A percentile compares a stretch with the other conserved stretches of the same genome.
phyloP scores from a whole-genome alignment of 2,329 filamentous ascomycete genomes.

The Sporothrix schenckii region DNA sequence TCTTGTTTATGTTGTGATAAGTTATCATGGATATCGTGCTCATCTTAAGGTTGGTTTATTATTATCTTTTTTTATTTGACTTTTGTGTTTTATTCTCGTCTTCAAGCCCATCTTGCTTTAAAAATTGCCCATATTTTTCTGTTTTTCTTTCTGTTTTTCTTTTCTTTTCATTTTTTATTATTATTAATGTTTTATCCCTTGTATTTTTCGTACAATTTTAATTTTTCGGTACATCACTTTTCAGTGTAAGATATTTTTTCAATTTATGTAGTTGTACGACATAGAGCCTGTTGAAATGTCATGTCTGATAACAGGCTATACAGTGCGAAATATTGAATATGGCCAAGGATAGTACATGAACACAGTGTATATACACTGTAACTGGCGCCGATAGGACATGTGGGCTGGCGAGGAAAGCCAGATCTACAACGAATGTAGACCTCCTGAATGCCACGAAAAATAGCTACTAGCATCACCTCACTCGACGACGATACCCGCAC shows the following conservation, averaged over 20 bases:
- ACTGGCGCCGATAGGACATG: slow-evolving; percentile 12
- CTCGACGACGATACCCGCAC: background rate
- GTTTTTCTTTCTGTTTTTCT: no score
- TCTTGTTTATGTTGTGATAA: background rate
- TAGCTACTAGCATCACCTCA: background rate
- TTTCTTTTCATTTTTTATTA: no score
- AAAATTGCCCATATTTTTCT: background rate
- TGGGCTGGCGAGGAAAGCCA: slow-evolving; percentile 28
- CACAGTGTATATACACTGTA: background rate
- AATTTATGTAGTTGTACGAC: no score
- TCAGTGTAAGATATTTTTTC: background rate
- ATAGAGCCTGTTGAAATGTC: no score
- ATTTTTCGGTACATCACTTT: background rate
- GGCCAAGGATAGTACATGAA: background rate
- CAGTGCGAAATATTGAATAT: background rate
- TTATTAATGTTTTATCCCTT: background rate
- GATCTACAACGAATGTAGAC: slow-evolving; percentile 6
- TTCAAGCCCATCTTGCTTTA: no score
- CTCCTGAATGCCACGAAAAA: slow-evolving; percentile 19
- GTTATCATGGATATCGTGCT: no score
- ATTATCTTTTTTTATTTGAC: background rate
- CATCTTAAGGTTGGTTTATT: no score
- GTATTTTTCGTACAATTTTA: background rate
- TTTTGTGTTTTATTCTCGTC: background rate
- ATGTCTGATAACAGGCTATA: background rate